These are phyloP conservation scores for Chrysanthemum makinoi DNA, from an alignment of 129 eudicot species.

Conservation along the genomic window DNA sequence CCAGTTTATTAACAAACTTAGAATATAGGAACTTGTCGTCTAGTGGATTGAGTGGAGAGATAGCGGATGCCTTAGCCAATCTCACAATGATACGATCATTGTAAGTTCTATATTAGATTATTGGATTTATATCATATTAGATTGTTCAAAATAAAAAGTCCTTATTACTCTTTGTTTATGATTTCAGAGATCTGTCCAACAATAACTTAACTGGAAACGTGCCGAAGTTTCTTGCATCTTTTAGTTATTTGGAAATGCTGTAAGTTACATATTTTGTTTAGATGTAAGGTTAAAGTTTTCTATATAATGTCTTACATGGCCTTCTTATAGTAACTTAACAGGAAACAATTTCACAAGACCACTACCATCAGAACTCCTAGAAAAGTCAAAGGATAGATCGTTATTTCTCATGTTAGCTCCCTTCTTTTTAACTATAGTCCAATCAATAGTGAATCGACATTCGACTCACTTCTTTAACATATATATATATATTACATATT, in stretches of 20 bases:
- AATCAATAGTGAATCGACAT: not conserved
- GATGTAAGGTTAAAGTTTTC: not conserved
- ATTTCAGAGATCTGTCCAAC: constrained; percentile 34
- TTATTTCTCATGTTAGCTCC: constrained; percentile 20
- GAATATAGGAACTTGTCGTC: too few species aligned
- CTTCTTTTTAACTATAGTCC: not conserved
- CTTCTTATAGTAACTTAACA: constrained; percentile 20
- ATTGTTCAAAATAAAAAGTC: not conserved
- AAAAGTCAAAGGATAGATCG: constrained; percentile 18
- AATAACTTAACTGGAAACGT: constrained; percentile 27
- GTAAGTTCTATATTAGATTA: not conserved
- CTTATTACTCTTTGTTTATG: not conserved
- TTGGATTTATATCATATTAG: not conserved
- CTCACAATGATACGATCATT: too few species aligned
- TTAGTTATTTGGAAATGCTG: not conserved
- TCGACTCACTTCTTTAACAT: not conserved
- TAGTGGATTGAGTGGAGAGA: too few species aligned
- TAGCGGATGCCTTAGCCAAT: too few species aligned
- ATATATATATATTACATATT: not conserved
- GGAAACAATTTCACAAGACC: constrained; percentile 34
- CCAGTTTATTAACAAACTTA: too few species aligned
- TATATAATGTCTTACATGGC: not conserved
- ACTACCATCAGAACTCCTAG: constrained; percentile 28
- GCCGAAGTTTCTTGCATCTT: constrained; percentile 24
- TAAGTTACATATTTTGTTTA: not conserved